Evolutionary conservation across 2,329 filamentous ascomycete species (phyloP), one percentile per base, ranked within the genome.

Genomic region (Sarocladium kiliense): DNA sequence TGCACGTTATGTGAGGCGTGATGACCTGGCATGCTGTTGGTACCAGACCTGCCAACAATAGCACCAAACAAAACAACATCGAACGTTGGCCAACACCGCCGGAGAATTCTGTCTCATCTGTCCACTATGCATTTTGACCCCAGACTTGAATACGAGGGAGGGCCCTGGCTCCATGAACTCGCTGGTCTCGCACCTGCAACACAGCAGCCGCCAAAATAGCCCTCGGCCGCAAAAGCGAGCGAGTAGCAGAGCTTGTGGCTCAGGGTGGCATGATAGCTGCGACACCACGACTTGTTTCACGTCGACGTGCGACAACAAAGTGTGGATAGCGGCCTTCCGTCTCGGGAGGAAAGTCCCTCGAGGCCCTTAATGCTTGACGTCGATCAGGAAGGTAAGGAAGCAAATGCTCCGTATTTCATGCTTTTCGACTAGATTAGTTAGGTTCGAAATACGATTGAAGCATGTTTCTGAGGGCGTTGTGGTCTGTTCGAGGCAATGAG

Each of bases 261-360:
- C 25, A 27, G 44, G 4, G 27, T 47, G 44, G 44, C 44, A 47
- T 47, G 44, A 47, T 47, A 14, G 44, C 44, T 47, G 44, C 44
- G 44, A 47, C 44, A 47, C 44, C 10, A 7, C 11, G 44, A 47
- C 23, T 27, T 47, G 44, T 47, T 47, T 47, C 44, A 47, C 25
- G 7, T 47, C 25, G 25, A 47, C 41, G 41, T 47, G 44, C 44
- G 25, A 47, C 44, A 18, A n/a, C 4, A 47, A 47, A 47, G 44
- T 47, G 44, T 47, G 44, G 44, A 30, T 21, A 47, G n/a, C n/a
- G 25, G 44, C 23, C n/a, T n/a, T 21, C 18, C 4, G 41, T 44
- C 41, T 44, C 21, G 41, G 41, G 41, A 6, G 5, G 41, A 25
- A 44, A 44, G 41, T 7, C 6, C 5, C 3, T 34, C 9, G 30